These are phyloP conservation scores for Bruguiera sexangula DNA, from an alignment of 345 rosid species.

Conservation along the genomic window DNA sequence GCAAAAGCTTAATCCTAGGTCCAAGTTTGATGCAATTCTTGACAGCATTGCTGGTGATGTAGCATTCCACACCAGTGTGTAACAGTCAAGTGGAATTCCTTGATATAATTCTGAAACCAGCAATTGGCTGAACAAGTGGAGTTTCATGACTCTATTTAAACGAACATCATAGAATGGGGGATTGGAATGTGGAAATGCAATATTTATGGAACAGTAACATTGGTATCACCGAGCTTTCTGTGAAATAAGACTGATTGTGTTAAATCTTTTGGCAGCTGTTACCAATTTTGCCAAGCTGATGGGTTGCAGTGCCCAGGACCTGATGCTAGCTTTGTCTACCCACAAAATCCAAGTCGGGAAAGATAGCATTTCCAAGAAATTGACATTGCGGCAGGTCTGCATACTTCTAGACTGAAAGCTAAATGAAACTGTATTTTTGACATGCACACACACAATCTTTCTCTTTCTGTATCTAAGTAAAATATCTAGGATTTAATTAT, in stretches of 20 bases:
- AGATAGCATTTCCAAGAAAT: slow-evolving; percentile 58
- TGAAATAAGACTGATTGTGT: background rate
- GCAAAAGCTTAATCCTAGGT: too few species aligned
- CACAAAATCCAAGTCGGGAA: slow-evolving; percentile 69
- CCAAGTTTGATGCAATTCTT: too few species aligned
- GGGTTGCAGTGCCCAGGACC: slow-evolving; percentile 59
- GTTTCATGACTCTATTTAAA: background rate
- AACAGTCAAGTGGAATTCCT: too few species aligned
- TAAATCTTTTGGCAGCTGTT: slow-evolving; percentile 53
- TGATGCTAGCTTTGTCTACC: slow-evolving; percentile 62
- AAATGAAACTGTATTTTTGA: background rate
- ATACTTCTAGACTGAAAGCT: slow-evolving; percentile 1
- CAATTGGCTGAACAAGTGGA: slow-evolving; percentile 5
- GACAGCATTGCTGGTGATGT: too few species aligned
- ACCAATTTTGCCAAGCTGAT: slow-evolving; percentile 64
- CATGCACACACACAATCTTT: too few species aligned
- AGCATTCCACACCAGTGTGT: too few species aligned
- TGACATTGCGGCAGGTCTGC: slow-evolving; percentile 81
- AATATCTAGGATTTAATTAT: background rate
- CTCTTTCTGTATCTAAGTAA: background rate
- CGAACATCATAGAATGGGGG: background rate
- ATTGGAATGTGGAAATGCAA: background rate
- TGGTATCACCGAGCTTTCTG: background rate
- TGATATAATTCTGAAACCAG: background rate
- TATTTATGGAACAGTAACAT: background rate